Base-by-base conservation (phyloP, 495 filamentous ascomycete genomes). In the Penicillium samsonianum region DNA sequence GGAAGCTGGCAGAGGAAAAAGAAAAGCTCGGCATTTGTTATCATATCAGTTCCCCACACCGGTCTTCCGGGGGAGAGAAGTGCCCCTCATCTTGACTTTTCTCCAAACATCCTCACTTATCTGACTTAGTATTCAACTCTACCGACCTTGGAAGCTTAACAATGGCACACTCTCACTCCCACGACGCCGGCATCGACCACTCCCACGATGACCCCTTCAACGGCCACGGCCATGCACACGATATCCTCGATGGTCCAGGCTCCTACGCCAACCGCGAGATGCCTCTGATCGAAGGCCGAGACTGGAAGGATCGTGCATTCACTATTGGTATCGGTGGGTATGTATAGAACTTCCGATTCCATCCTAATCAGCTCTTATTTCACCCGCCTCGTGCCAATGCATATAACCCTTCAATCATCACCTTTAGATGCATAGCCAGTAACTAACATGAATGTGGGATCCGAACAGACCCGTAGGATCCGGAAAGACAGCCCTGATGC, bases 281-380 rank as follows among this genome's bases (percentile, higher is more conserved):
- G 87, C 93, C 92, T 31, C 84, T 98, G 47, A 82, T 91, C 58
- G 87, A 96, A 59, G 91, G 90, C 23, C 81, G 94, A 42, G 80
- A 92, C 73, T 98, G 92, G 91, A 82, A 82, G 40, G 92, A 96
- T 61, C 80, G 94, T 28, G 93, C 93, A 20, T 98, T 96, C 63
- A 98, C 94, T 17, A 79, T 98, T 57, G 94, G 94, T 23, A 98
- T 98, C 69, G 94, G 94, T 73, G 94, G 94, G 94, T 96, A 81
- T 58, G 86, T 81, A 37, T 26, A 11, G 23, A 17, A 1, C 5
- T n/a, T n/a, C 2, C 6, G 16, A 38, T 38, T 17, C 35, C 4
- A 31, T 31, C 23, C 23, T 31, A 35, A 35, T 16, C 31, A 35
- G 1, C 31, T 4, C 6, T 1, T 35, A 35, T 14, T 4, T 35